These are phyloP conservation scores for Clonostachys solani DNA, from an alignment of 2,329 filamentous ascomycete species.

Conservation along the genomic window DNA sequence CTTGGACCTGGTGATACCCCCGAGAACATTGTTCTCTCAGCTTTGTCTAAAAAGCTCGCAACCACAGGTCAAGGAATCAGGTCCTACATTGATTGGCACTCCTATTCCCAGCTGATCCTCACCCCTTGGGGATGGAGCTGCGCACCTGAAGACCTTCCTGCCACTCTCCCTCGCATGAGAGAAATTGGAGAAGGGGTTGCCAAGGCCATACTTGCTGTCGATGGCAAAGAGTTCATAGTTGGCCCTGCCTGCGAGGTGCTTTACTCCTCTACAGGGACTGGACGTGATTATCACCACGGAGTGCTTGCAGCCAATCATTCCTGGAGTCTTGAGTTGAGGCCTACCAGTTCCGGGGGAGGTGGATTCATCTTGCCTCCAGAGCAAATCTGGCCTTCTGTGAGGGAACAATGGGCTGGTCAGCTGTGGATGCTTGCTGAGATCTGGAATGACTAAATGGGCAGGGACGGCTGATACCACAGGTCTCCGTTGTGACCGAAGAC, in stretches of 20 bases:
- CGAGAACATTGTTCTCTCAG: constrained; percentile 41
- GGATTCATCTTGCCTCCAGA: constrained; percentile 12
- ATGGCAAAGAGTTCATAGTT: constrained; percentile 6
- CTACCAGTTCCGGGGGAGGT: constrained; percentile 4
- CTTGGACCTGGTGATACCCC: constrained; percentile 33
- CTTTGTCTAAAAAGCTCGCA: constrained; percentile 37
- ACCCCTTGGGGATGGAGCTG: constrained; percentile 54
- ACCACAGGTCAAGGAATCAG: constrained; percentile 37
- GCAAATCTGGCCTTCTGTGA: constrained; percentile 10
- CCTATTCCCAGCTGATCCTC: constrained; percentile 50
- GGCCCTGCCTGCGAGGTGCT: constrained; percentile 12
- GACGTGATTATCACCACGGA: constrained; percentile 11
- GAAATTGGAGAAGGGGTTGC: constrained; percentile 29
- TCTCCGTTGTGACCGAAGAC: no score
- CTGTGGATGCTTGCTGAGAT: constrained; percentile 1
- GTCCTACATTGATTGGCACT: constrained; percentile 57
- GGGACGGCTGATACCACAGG: background rate
- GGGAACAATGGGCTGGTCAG: constrained; percentile 13
- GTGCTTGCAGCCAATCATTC: constrained; percentile 11
- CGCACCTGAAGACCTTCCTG: constrained; percentile 12
- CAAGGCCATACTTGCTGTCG: constrained; percentile 27
- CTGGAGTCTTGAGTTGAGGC: constrained; percentile 13
- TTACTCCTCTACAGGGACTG: constrained; percentile 12
- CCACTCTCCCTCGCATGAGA: constrained; percentile 13
- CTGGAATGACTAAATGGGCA: background rate